Evolutionary conservation across 2,329 filamentous ascomycete genomes (phyloP), one percentile per base, ranked within the genome.

Genomic region (Fusarium irregulare): DNA sequence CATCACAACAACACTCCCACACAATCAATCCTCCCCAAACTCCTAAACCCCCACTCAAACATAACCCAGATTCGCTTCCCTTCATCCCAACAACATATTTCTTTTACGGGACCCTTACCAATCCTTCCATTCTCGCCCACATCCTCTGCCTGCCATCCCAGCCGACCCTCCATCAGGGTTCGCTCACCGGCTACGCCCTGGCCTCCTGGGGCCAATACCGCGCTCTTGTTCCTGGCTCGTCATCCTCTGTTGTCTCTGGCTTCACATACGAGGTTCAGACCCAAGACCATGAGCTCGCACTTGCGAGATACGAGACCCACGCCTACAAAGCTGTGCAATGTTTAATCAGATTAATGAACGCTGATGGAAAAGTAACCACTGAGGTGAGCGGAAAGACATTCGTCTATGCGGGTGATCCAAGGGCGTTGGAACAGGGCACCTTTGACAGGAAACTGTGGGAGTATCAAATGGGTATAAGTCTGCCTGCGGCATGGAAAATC

Each of bases 231-330:
- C 50, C 51, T 32, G 53, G 28, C 49, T 53, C 49, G 13, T 27
- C 41, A 46, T 18, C 30, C 14, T 49, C 32, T 18, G n/a, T 47
- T 34, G 45, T 46, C 46, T 41, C 56, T n/a, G 56, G 56, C 25
- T 40, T 25, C 25, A 27, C 59, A 27, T 57, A 32, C 55, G 51
- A 41, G 37, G 53, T 65, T 47, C 62, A 49, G 46, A 61, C 51
- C 40, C 16, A 23, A 25, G 12, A 45, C 40, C 37, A 55, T 40
- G 58, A 68, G 37, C 47, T 28, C 21, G 25, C 18, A 41, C 55
- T 54, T 55, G 47, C 50, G 32, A 59, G 60, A 51, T 46, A 62
- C 44, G 20, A 68, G 48, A 44, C 37, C 42, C 32, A 41, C 40
- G n/a, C 30, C 27, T 57, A 68, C 32, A 23, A 56, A 32, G 23